These are phyloP conservation scores for Cryphonectria carpinicola DNA, from an alignment of 2,329 filamentous ascomycete genomes.

Conservation along the genomic window DNA sequence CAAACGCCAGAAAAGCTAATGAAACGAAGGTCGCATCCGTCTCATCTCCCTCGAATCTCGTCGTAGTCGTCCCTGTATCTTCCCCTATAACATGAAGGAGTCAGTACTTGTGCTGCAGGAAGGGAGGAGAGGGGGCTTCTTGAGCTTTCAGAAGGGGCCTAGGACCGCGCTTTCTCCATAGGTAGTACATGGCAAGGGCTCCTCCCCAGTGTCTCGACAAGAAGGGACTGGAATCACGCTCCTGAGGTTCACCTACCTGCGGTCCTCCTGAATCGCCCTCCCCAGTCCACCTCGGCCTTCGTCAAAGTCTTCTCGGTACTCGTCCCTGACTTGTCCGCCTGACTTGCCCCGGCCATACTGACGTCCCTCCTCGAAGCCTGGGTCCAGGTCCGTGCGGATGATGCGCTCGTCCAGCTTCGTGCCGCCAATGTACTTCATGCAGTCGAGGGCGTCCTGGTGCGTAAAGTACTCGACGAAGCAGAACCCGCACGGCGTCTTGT, in stretches of 20 bases:
- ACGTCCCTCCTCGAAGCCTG: slow-evolving; percentile 92
- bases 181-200: neutral
- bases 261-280: slow-evolving; percentile 68
- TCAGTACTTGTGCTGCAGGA: neutral
- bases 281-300: slow-evolving; percentile 91
- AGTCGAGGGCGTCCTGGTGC: slow-evolving; percentile 94
- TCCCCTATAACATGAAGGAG: slow-evolving; percentile 21
- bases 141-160: neutral
- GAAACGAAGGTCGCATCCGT: neutral
- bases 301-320: slow-evolving; percentile 96
- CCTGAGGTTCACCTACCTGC: neutral
- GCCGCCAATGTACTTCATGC: slow-evolving; percentile 97
- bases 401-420: slow-evolving; percentile 98
- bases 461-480: slow-evolving; percentile 99
- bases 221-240: neutral
- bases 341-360: slow-evolving; percentile 97
- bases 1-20: neutral
- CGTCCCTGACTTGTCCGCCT: slow-evolving; percentile 94
- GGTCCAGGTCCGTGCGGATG: slow-evolving; percentile 92
- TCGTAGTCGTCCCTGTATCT: slow-evolving; percentile 58
- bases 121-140: neutral
- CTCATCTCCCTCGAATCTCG: slow-evolving; percentile 54
- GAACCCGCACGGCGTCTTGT: slow-evolving; percentile 98
- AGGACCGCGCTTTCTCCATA: neutral
- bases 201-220: slow-evolving; percentile 25